phyloP scores from a whole-genome alignment of 2,329 filamentous ascomycete species.

The Aspergillus sp. region DNA sequence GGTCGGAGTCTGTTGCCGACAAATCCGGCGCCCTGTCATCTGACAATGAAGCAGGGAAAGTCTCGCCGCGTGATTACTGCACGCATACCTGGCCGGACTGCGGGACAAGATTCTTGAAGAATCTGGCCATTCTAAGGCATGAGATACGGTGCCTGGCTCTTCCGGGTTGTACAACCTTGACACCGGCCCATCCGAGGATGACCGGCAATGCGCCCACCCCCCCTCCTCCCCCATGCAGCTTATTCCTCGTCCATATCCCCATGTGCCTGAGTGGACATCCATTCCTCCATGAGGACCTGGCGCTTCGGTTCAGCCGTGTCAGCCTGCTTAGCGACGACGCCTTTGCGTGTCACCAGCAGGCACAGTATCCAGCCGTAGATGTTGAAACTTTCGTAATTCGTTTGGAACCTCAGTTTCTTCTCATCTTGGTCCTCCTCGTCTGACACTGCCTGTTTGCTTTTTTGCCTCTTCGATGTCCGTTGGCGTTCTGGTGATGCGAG shows the following conservation, averaged over 20 bases:
- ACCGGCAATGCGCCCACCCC: no score
- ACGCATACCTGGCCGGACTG: no score
- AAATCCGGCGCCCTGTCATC: no score
- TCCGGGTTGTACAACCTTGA: no score
- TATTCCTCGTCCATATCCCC: slow-evolving; percentile 34
- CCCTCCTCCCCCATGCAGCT: slow-evolving; percentile 6
- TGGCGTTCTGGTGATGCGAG: not conserved
- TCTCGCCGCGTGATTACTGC: no score
- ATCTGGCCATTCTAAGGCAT: no score
- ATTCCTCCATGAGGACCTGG: slow-evolving; percentile 73
- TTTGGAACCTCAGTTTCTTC: slow-evolving; percentile 82
- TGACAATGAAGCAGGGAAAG: no score
- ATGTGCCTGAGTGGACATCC: slow-evolving; percentile 69
- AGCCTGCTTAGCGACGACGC: slow-evolving; percentile 36
- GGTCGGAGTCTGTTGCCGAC: no score
- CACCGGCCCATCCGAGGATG: no score
- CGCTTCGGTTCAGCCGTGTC: slow-evolving; percentile 40
- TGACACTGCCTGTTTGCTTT: slow-evolving; percentile 28
- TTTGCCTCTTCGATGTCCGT: slow-evolving; percentile 25
- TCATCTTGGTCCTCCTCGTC: slow-evolving; percentile 47
- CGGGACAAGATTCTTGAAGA: no score
- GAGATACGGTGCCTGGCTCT: no score
- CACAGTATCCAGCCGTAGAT: slow-evolving; percentile 93
- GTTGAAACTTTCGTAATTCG: slow-evolving; percentile 88
- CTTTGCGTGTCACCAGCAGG: slow-evolving; percentile 73